Evolutionary conservation across 495 filamentous ascomycete species (phyloP).

Genomic region (Parachaetomium inaequale): DNA sequence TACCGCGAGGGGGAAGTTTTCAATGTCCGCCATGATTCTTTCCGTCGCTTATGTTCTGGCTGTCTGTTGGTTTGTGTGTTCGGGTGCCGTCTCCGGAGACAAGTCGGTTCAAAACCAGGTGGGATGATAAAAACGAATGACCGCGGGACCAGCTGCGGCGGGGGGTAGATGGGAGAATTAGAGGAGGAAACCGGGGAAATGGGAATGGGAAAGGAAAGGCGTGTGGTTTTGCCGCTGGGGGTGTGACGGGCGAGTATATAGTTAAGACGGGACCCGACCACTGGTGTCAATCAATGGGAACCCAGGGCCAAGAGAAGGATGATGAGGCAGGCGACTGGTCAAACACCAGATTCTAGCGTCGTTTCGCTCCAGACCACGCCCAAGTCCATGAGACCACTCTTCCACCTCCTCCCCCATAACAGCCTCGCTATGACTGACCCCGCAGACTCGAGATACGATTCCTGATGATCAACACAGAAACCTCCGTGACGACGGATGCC

Average conservation of each 20-base stretch:
- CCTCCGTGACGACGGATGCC: background rate
- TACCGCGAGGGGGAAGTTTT: constrained; percentile 38
- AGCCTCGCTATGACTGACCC: background rate
- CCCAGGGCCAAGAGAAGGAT: background rate
- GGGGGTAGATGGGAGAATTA: constrained; percentile 1
- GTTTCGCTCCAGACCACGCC: background rate
- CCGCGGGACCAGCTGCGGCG: constrained; percentile 20
- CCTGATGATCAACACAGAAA: no score
- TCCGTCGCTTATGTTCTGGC: background rate
- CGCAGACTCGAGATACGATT: no score
- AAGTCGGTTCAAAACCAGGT: background rate
- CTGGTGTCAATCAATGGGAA: background rate
- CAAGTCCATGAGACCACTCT: background rate
- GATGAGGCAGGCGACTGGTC: background rate
- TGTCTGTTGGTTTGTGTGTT: constrained; percentile 6
- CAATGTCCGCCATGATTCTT: constrained; percentile 9
- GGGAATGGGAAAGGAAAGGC: constrained; percentile 1
- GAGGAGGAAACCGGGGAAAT: background rate
- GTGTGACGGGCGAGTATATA: constrained; percentile 10
- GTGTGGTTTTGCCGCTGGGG: constrained; percentile 2
- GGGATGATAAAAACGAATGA: constrained; percentile 11
- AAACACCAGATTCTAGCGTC: constrained; percentile 1
- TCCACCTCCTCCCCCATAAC: background rate
- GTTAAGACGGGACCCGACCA: background rate
- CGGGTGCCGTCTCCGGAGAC: background rate